Base-by-base conservation (phyloP, 2,329 filamentous ascomycete species). In the Cytospora piceicola region DNA sequence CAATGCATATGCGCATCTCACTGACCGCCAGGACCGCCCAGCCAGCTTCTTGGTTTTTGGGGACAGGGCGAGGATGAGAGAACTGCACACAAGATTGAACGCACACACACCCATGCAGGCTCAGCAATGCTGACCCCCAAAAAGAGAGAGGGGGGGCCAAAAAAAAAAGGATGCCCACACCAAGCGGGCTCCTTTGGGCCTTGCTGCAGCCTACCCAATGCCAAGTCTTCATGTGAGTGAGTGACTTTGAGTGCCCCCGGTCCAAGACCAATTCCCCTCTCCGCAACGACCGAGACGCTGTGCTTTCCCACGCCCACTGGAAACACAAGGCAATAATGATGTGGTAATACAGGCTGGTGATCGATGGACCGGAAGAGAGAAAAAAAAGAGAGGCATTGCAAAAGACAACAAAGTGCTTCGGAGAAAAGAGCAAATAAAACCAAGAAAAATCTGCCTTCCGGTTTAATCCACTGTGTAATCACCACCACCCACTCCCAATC, bases 141-240 rank as follows among this genome's bases (percentile, higher is more conserved):
- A 20, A 39, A 54, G 22, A 39, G 9, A 24, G 14, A 36, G 15
- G 11, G 27, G 27, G 27, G 5, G 3, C 3, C 3, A 29, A 36
- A 15, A 15, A 15, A 36, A 51, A 61, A 29, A 42, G 12, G 24
- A 49, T 49, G 24, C 46, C 46, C 59, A 61, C 55, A 56, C 34
- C 64, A 55, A 51, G 62, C 52, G 60, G 61, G 61, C 54, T 66
- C 56, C 64, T 58, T 49, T 49, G n/a, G 46, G 61, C 61, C 51
- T 64, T 49, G 60, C 64, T 57, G 49, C 64, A 60, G 56, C 56
- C 56, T 36, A 60, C 46, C 51, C 56, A 36, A 20, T 27, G 61
- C 61, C 42, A 61, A 61, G 57, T 36, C 39, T 27, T 52, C 60
- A 57, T 63, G 60, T 63, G 60, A 51, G 34, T 63, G 51, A 24